Evolutionary conservation across 2,329 filamentous ascomycete species (phyloP).

Genomic region (Stachybotrys echinatus): DNA sequence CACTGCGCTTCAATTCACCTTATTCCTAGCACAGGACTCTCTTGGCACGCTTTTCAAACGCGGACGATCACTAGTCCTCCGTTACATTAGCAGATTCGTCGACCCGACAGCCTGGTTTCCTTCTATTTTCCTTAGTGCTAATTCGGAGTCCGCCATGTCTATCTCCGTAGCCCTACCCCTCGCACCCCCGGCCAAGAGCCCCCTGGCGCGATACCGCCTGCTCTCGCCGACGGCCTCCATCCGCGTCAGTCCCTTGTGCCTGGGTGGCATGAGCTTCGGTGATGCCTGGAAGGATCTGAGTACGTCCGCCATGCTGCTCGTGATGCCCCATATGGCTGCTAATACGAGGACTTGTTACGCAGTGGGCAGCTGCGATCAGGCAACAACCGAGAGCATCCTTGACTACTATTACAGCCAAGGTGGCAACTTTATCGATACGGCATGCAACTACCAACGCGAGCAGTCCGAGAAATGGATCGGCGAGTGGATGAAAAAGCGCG

Average conservation of each 20-base stretch:
- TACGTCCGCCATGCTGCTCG: not conserved
- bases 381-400: slow-evolving; percentile 2
- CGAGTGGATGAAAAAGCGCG: slow-evolving; percentile 55
- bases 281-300: slow-evolving; percentile 1
- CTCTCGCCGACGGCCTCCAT: slow-evolving; percentile 3
- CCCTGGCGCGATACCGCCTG: not conserved
- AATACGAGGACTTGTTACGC: not conserved
- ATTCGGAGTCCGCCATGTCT: not conserved
- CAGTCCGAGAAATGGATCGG: slow-evolving; percentile 57
- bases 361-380: slow-evolving; percentile 3
- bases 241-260: not conserved
- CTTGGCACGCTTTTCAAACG: no score
- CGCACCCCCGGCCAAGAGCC: not conserved
- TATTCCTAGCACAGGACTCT: no score
- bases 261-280: slow-evolving; percentile 2
- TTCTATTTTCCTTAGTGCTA: no score
- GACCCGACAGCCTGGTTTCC: no score
- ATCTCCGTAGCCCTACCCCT: not conserved
- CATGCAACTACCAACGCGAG: slow-evolving; percentile 55
- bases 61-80: no score
- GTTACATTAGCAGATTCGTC: no score
- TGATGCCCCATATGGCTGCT: not conserved
- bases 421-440: slow-evolving; percentile 66
- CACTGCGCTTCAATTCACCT: no score
- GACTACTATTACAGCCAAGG: slow-evolving; percentile 3